phyloP scores from a whole-genome alignment of 768 basidiomycete genomes.

The Macrocybe gigantea region DNA sequence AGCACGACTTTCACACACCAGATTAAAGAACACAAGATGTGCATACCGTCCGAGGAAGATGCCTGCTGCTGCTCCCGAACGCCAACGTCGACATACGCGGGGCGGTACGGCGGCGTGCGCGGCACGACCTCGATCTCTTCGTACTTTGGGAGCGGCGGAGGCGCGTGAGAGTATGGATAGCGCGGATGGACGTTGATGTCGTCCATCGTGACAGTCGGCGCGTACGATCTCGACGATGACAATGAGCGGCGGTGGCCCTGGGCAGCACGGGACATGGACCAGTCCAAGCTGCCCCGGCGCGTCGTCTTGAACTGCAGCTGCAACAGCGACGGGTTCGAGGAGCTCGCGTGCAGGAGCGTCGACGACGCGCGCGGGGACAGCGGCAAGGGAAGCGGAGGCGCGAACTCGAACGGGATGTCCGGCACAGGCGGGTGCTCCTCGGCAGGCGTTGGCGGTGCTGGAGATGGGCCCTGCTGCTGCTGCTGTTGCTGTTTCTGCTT shows the following conservation, averaged over 20 bases:
- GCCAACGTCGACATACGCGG: not conserved
- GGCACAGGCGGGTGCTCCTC: constrained; percentile 27
- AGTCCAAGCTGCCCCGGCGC: constrained; percentile 19
- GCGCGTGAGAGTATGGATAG: not conserved
- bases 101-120: constrained; percentile 21
- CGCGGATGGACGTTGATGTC: constrained; percentile 22
- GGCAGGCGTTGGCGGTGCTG: not conserved
- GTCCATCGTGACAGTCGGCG: constrained; percentile 18
- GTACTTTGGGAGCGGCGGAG: constrained; percentile 7
- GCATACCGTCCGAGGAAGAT: too few species aligned
- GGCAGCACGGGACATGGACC: constrained; percentile 4
- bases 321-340: not conserved
- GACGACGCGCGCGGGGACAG: constrained; percentile 5
- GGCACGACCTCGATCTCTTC: constrained; percentile 25
- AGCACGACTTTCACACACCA: too few species aligned
- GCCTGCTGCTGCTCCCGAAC: too few species aligned
- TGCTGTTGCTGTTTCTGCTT: too few species aligned
- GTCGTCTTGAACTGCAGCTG: not conserved
- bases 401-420: constrained; percentile 19
- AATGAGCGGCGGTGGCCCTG: not conserved
- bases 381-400: not conserved
- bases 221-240: constrained; percentile 10
- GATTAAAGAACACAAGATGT: too few species aligned
- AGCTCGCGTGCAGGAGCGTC: constrained; percentile 5
- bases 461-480: too few species aligned